phyloP scores from a whole-genome alignment of 176 grass and related monocot species.

The Triticum turgidum region DNA sequence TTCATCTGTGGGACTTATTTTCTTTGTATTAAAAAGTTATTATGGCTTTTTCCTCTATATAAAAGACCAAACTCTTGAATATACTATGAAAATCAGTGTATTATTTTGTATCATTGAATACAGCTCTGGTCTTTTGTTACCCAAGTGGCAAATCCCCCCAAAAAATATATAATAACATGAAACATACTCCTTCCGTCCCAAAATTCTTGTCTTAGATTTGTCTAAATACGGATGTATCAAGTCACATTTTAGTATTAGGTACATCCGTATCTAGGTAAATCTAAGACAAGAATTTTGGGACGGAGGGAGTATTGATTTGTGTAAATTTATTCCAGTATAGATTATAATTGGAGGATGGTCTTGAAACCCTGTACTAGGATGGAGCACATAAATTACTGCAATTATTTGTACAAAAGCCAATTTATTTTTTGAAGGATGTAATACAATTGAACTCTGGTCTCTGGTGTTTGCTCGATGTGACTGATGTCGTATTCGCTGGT shows the following conservation, averaged over 20 bases:
- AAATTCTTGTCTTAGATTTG: no score
- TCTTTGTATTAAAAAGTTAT: neutral
- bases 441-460: neutral
- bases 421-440: neutral
- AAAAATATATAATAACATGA: neutral
- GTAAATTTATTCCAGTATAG: neutral
- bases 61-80: neutral
- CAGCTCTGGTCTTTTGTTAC: neutral
- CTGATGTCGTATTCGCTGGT: neutral
- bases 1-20: neutral
- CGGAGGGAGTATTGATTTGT: neutral
- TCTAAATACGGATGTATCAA: no score
- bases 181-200: neutral
- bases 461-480: neutral
- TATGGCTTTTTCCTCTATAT: neutral
- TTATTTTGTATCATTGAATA: neutral
- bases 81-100: slow-evolving; percentile 13
- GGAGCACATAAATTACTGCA: neutral
- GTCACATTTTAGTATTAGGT: no score
- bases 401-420: neutral
- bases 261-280: no score
- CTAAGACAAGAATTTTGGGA: no score
- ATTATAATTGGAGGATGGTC: neutral
- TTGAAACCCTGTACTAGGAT: neutral
- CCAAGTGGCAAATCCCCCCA: neutral